A percentile compares a stretch with the other conserved stretches of the same genome.
Conservation (phyloP, 768 basidiomycete genomes). For the Pleurotus sapidus region DNA sequence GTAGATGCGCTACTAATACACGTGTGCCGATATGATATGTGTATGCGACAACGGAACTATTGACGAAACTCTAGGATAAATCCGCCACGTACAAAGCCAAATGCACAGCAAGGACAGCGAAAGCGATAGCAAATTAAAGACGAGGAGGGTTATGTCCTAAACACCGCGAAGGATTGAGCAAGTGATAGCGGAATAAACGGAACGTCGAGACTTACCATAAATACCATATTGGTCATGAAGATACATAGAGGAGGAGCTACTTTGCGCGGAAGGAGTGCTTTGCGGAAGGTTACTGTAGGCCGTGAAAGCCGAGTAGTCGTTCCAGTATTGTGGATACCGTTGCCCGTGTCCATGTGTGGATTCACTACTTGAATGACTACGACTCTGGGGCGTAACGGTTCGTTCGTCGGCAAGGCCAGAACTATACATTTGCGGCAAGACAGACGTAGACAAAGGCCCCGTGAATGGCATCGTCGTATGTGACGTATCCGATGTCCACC, state of each 20-base stretch:
- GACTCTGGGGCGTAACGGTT: constrained; percentile 12
- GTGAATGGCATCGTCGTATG: constrained; percentile 27
- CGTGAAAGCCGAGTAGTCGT: constrained; percentile 49
- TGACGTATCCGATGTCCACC: constrained; percentile 33
- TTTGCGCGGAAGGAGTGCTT: neutral
- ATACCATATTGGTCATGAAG: constrained; percentile 10
- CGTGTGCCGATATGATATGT: too few relatives aligned
- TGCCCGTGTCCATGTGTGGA: constrained; percentile 16
- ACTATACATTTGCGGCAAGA: constrained; percentile 73
- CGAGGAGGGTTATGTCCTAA: constrained; percentile 3
- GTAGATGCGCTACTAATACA: too few relatives aligned
- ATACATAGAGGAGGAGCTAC: constrained; percentile 7
- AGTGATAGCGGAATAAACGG: too few relatives aligned
- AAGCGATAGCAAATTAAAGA: neutral
- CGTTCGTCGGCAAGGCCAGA: constrained; percentile 63
- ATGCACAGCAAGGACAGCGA: neutral
- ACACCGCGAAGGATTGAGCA: too few relatives aligned
- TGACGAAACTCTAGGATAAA: too few relatives aligned
- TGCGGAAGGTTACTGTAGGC: constrained; percentile 28
- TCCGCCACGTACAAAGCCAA: too few relatives aligned
- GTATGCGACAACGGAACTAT: too few relatives aligned
- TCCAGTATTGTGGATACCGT: constrained; percentile 54
- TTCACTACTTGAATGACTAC: constrained; percentile 15
- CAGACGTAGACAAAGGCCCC: constrained; percentile 63
- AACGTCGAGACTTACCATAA: constrained; percentile 5